Evolutionary conservation across 2,329 filamentous ascomycete species (phyloP), one percentile per base, ranked within the genome.

Genomic region (Madurella fahalii): DNA sequence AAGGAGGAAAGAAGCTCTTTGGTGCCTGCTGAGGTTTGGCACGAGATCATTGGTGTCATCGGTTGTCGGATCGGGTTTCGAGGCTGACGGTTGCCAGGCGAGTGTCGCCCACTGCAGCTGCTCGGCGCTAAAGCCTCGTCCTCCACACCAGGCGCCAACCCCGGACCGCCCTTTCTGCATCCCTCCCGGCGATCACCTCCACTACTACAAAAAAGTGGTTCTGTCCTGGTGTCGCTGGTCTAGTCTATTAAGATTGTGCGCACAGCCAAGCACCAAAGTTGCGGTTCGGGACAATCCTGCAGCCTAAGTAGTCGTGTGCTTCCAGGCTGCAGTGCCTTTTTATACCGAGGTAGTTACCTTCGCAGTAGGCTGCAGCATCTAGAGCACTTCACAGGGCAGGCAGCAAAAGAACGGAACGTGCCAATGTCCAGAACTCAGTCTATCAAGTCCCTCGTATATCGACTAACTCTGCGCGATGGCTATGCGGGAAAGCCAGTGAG

Each of bases 401-500:
- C 25, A 25, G 25, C 7, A 25, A 25, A 25, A 4, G 9, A 42
- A 18, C 17, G 40, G n/a, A n/a, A n/a, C n/a, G n/a, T n/a, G 5
- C 7, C 30, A 32, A 20, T 25, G n/a, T 30, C n/a, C 31, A 37
- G 30, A 43, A 34, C 40, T 25, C 30, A 20, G 2, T 50, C 31
- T 37, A 15, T 25, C 25, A 20, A 41, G 47, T 42, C 31, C 50
- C 43, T 47, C 37, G 43, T 47, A 50, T 40, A 50, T 39, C 15
- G 40, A 46, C 20, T 32, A 50, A 50, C 9, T 37, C 34, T 48
- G n/a, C 30, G 43, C 47, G 47, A 40, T 39, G 50, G 39, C 54
- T 53, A 57, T 49, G 51, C 45, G 53, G 50, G 37, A 56, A 57
- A 53, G 50, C 56, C 58, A 57, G 57, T 51, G 52, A 54, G 48